Conservation (phyloP, 371 early-diverging fungal species). For the Apophysomyces variabilis region DNA sequence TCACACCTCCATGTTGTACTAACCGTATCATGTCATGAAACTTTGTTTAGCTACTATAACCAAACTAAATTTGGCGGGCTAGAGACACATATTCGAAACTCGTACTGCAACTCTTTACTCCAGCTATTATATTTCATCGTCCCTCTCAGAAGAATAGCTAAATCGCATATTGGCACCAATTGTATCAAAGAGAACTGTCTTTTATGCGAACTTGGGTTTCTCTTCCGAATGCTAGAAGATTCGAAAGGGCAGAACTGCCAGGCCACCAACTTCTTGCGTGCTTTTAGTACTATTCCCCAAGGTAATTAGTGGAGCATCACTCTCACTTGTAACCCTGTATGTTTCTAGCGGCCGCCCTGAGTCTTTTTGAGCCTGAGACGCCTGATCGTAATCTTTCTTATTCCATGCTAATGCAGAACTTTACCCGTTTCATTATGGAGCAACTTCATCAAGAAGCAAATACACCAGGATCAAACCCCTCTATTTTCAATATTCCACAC, state of each 20-base stretch:
- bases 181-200: constrained; percentile 84
- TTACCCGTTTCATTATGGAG: constrained; percentile 89
- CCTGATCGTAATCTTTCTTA: constrained; percentile 66
- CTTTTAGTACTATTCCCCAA: constrained; percentile 83
- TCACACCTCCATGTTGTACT: background rate
- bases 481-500: constrained; percentile 33
- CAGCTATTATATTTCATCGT: constrained; percentile 81
- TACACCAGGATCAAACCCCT: constrained; percentile 31
- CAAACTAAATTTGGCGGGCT: constrained; percentile 83
- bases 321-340: constrained; percentile 1
- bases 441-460: constrained; percentile 81
- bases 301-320: constrained; percentile 43
- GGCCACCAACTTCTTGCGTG: constrained; percentile 87
- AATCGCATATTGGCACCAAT: constrained; percentile 70
- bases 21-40: background rate
- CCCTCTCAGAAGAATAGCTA: constrained; percentile 69
- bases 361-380: constrained; percentile 83
- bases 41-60: constrained; percentile 73
- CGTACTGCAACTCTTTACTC: constrained; percentile 88
- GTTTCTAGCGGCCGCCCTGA: constrained; percentile 71
- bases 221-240: constrained; percentile 90
- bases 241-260: constrained; percentile 93
- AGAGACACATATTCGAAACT: constrained; percentile 89
- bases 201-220: constrained; percentile 89
- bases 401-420: constrained; percentile 79